Evolutionary conservation across 371 early-diverging fungal genomes (phyloP).

Genomic region (Rhizopus microsporus): DNA sequence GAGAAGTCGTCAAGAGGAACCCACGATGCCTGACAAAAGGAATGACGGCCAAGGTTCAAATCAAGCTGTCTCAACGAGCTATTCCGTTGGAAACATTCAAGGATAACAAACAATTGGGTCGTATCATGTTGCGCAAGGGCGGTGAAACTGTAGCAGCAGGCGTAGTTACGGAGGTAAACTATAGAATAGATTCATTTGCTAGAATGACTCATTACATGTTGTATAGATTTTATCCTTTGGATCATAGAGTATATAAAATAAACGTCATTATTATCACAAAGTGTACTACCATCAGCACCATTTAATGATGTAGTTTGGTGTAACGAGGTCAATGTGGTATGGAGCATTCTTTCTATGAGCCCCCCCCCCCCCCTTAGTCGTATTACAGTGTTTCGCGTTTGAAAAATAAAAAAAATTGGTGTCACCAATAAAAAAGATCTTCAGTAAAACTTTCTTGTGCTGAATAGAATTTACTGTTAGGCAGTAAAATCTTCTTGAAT

Average conservation of each 20-base stretch:
- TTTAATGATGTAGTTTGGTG: background rate
- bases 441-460: too few species aligned
- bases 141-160: slow-evolving; percentile 93
- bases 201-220: background rate
- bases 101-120: slow-evolving; percentile 84
- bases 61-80: slow-evolving; percentile 65
- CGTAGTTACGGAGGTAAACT: slow-evolving; percentile 66
- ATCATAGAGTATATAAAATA: slow-evolving; percentile 17
- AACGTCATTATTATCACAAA: slow-evolving; percentile 1
- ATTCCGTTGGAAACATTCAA: slow-evolving; percentile 87
- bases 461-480: too few species aligned
- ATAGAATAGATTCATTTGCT: background rate
- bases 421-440: too few species aligned
- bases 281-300: background rate
- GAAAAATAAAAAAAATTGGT: too few species aligned
- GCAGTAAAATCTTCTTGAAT: too few species aligned
- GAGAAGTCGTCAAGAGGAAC: slow-evolving; percentile 79
- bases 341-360: too few species aligned
- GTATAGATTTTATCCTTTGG: slow-evolving; percentile 53
- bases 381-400: too few species aligned
- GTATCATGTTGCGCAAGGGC: slow-evolving; percentile 85
- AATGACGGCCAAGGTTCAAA: slow-evolving; percentile 82
- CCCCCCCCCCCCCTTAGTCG: too few species aligned
- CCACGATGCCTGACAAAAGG: slow-evolving; percentile 83
- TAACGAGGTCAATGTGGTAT: background rate